Evolutionary conservation across 495 filamentous ascomycete species (phyloP).

Genomic region (Penicillium pulvis): DNA sequence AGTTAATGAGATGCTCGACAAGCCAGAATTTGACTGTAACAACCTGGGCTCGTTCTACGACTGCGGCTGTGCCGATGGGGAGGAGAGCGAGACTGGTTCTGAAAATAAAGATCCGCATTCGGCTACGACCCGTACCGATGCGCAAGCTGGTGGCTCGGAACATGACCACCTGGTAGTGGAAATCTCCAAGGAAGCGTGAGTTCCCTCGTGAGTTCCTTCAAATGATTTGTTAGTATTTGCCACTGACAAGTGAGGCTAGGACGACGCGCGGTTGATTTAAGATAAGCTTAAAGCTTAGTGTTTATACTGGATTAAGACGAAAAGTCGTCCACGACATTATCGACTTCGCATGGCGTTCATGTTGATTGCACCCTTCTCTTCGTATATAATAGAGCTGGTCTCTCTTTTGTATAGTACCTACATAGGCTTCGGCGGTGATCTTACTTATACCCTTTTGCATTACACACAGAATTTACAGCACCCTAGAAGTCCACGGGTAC

Average conservation of each 20-base stretch:
- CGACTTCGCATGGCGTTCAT: not conserved
- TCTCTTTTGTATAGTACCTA: not conserved
- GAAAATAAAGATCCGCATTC: constrained; percentile 10
- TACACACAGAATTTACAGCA: too few species aligned
- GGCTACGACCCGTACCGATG: constrained; percentile 11
- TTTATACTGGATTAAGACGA: too few species aligned
- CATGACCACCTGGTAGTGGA: constrained; percentile 34
- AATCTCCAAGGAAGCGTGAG: constrained; percentile 48
- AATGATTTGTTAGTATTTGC: not conserved
- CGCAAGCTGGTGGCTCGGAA: constrained; percentile 6
- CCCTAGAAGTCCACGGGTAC: not conserved
- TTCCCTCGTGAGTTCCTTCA: constrained; percentile 3
- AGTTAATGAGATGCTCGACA: constrained; percentile 84
- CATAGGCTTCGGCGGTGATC: not conserved
- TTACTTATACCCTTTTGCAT: not conserved
- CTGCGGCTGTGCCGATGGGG: constrained; percentile 89
- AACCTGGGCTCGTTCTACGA: constrained; percentile 93
- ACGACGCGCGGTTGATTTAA: not conserved
- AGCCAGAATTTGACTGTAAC: constrained; percentile 82
- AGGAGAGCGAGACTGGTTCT: constrained; percentile 28
- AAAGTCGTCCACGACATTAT: not conserved
- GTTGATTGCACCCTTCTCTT: not conserved
- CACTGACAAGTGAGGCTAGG: not conserved
- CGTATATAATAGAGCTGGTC: not conserved
- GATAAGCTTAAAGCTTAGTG: not conserved